phyloP scores from a whole-genome alignment of 164 flowering plant species.

The Amborella trichopoda region DNA sequence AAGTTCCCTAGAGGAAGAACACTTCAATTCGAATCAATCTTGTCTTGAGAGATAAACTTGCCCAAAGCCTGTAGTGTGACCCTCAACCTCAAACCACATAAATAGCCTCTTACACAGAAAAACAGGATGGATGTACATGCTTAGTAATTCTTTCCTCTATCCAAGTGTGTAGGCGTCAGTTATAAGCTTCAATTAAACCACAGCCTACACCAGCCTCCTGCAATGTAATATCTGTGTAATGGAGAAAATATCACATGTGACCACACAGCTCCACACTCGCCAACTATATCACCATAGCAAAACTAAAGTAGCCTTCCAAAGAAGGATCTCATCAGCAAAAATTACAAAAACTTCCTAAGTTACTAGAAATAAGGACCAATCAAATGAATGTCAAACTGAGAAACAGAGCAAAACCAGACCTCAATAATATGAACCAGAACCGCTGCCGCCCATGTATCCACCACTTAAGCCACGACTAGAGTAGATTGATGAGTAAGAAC shows the following conservation, averaged over 20 bases:
- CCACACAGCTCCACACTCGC: constrained; percentile 23
- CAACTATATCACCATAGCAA: constrained; percentile 15
- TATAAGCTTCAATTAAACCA: constrained; percentile 26
- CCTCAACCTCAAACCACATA: constrained; percentile 3
- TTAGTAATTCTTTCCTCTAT: constrained; percentile 8
- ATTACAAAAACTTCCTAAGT: background rate
- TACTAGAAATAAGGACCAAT: background rate
- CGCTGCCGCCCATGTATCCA: constrained; percentile 65
- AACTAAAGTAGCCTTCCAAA: constrained; percentile 7
- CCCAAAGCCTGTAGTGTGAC: background rate
- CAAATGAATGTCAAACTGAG: background rate
- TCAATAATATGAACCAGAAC: constrained; percentile 76
- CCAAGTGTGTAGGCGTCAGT: constrained; percentile 23
- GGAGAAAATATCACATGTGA: constrained; percentile 38
- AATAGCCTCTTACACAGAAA: constrained; percentile 3
- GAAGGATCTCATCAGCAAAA: constrained; percentile 3
- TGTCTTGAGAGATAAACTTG: constrained; percentile 1
- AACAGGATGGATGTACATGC: constrained; percentile 1
- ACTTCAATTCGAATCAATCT: background rate
- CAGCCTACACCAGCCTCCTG: constrained; percentile 53
- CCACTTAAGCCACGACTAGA: constrained; percentile 66
- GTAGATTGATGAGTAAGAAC: constrained; percentile 83
- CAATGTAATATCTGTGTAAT: constrained; percentile 40
- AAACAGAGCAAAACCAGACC: constrained; percentile 18
- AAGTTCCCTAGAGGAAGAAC: constrained; percentile 1